A percentile compares a stretch with the other conserved stretches of the same genome.
Conservation (phyloP, 2,329 filamentous ascomycete species). For the Emmonsia crescens region DNA sequence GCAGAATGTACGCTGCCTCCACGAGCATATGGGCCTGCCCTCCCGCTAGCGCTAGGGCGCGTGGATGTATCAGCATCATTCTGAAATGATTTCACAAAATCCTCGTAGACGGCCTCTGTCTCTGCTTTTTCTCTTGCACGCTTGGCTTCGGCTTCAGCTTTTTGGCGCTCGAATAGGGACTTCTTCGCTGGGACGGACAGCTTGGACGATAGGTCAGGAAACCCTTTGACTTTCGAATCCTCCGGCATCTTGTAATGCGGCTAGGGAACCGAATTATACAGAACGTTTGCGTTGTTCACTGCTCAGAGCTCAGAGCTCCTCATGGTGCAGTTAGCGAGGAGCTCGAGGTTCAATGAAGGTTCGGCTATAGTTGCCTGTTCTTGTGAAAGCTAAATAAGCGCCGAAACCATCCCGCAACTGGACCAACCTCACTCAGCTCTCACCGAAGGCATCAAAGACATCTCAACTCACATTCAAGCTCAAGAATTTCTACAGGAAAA, state of each 20-base stretch:
- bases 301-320: neutral
- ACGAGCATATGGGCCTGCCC: constrained; percentile 20
- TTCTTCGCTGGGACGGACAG: constrained; percentile 71
- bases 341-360: neutral
- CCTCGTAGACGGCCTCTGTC: constrained; percentile 74
- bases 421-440: neutral
- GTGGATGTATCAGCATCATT: constrained; percentile 27
- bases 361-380: neutral
- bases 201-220: constrained; percentile 66
- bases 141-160: constrained; percentile 82
- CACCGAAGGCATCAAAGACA: neutral
- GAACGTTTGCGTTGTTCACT: neutral
- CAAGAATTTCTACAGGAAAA: neutral
- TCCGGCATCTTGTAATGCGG: constrained; percentile 24
- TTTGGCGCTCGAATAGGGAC: constrained; percentile 78
- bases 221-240: constrained; percentile 34
- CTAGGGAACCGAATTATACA: neutral
- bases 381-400: neutral
- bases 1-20: constrained; percentile 22
- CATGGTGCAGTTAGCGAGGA: neutral
- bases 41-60: constrained; percentile 14
- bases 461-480: no score
- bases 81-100: constrained; percentile 66
- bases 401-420: neutral
- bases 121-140: constrained; percentile 73